phyloP scores from a whole-genome alignment of 2,329 filamentous ascomycete species.

The Stemphylium lycopersici region DNA sequence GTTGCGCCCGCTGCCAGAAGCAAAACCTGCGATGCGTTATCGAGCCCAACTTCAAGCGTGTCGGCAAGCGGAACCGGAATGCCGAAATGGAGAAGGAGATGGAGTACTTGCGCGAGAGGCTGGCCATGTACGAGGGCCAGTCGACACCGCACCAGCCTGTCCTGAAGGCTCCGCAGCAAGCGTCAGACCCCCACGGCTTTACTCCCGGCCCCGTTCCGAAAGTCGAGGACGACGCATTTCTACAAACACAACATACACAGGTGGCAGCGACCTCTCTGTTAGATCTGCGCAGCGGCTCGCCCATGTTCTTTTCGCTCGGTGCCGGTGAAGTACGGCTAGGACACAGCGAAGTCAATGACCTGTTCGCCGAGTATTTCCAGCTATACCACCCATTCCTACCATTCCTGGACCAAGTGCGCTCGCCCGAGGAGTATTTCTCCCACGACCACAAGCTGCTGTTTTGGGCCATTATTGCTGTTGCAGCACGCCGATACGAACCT shows the following conservation, averaged over 20 bases:
- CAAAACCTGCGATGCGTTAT: constrained; percentile 84
- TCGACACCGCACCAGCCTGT: constrained; percentile 37
- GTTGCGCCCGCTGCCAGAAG: constrained; percentile 78
- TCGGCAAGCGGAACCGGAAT: constrained; percentile 81
- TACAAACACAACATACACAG: constrained; percentile 47
- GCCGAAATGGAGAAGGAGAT: constrained; percentile 88
- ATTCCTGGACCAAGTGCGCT: constrained; percentile 70
- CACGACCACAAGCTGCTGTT: constrained; percentile 81
- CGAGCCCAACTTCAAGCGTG: constrained; percentile 84
- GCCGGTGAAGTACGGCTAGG: constrained; percentile 53
- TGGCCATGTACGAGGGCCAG: constrained; percentile 66
- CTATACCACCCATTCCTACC: constrained; percentile 80
- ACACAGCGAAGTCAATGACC: constrained; percentile 54
- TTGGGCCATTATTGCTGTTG: constrained; percentile 81
- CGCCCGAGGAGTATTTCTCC: constrained; percentile 74
- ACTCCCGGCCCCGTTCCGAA: constrained; percentile 26
- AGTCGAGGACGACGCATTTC: constrained; percentile 44
- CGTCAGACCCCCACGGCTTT: constrained; percentile 33
- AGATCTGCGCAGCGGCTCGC: constrained; percentile 56
- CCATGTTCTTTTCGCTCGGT: constrained; percentile 64
- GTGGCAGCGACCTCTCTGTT: constrained; percentile 49
- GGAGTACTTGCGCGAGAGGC: constrained; percentile 62
- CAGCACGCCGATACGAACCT: constrained; percentile 70
- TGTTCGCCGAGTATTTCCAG: constrained; percentile 77
- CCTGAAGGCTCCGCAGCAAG: constrained; percentile 32